Evolutionary conservation across 495 filamentous ascomycete genomes (phyloP), one percentile per base, ranked within the genome.

Genomic region (Pyrenopolyporus hunteri): DNA sequence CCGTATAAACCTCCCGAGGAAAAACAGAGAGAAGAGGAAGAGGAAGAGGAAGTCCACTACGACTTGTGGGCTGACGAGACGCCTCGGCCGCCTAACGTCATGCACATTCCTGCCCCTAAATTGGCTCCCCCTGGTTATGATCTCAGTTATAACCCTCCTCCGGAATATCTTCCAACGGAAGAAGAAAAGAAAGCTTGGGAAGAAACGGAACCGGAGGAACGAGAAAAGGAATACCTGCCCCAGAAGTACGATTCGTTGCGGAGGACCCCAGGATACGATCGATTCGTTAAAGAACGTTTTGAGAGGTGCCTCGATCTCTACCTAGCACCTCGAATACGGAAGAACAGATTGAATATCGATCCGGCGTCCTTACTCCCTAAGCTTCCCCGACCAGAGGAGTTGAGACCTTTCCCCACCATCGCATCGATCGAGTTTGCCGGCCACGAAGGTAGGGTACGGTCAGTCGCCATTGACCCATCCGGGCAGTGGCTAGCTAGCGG

Each of bases 101-200:
- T 98, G 94, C 88, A 97, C 63, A 86, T 98, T 53, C 91, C 95
- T n/a, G 95, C 94, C 16, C 94, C 94, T 2, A 98, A 98, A 70
- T 82, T 94, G 13, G 89, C 92, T 28, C 95, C 95, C 16, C 94
- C 94, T 19, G 91, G 92, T 22, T 97, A 96, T 68, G 94, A 97
- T 65, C 80, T 96, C 71, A 93, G 89, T 68, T 98, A 98, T 70
- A 95, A 96, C 74, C 94, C 94, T n/a, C 94, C 94, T 46, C 82
- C 87, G 22, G 94, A 98, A 72, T 98, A 98, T 70, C 78, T 98
- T 8, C 94, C 94, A 19, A 88, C 91, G 47, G 82, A 86, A 58
- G 84, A 87, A 22, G 95, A 98, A 76, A 88, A 84, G 67, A 87
- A 92, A 59, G 81, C 83, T n/a, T 98, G 93, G 94, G 88, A 93